These are phyloP conservation scores for Teratosphaeria gauchensis DNA, from an alignment of 2,329 filamentous ascomycete species.

Conservation along the genomic window DNA sequence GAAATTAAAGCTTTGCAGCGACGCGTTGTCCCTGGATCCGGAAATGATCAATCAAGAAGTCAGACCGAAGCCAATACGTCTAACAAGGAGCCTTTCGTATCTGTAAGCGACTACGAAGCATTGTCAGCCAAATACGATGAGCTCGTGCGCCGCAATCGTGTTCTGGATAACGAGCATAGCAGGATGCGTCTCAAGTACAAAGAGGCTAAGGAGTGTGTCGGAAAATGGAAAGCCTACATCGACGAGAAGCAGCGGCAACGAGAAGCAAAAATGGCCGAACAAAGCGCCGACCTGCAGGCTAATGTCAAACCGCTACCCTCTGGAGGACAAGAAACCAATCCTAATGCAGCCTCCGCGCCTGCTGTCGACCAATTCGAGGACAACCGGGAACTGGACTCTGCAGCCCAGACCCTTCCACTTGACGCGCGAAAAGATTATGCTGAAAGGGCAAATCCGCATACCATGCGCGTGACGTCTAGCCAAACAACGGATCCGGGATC, in stretches of 20 bases:
- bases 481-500: slow-evolving; percentile 35
- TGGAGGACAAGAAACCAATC: neutral
- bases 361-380: neutral
- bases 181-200: slow-evolving; percentile 10
- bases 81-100: neutral
- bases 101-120: slow-evolving; percentile 15
- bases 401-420: neutral
- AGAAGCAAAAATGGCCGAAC: neutral
- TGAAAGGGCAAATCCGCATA: neutral
- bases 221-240: slow-evolving; percentile 20
- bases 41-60: neutral
- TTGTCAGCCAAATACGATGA: slow-evolving; percentile 23
- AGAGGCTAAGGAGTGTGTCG: slow-evolving; percentile 31
- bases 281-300: neutral
- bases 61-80: neutral
- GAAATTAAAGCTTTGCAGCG: slow-evolving; percentile 5
- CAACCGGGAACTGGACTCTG: neutral
- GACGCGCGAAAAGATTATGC: neutral
- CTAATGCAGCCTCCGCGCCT: neutral
- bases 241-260: slow-evolving; percentile 1
- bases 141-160: slow-evolving; percentile 13
- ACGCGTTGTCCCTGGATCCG: neutral
- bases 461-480: slow-evolving; percentile 26
- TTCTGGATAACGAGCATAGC: slow-evolving; percentile 9
- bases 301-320: neutral